Percentiles rank a stretch among this genome's conserved stretches.
These are phyloP conservation scores for Leccinellum rugosiceps DNA, from an alignment of 768 basidiomycete genomes.

Conservation along the genomic window DNA sequence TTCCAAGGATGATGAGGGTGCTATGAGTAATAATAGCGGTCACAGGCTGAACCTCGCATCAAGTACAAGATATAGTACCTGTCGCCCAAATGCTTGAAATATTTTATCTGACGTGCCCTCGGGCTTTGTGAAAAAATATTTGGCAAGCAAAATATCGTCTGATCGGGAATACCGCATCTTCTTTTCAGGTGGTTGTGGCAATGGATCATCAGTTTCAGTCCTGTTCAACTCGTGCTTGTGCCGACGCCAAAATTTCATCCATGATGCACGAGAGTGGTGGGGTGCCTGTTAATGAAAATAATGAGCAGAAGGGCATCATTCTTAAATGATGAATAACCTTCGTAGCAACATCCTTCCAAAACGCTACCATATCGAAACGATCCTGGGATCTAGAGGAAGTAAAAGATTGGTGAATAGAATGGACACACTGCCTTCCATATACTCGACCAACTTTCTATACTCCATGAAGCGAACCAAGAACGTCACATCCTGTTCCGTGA, in stretches of 20 bases:
- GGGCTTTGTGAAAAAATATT: conserved; percentile 66
- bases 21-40: conserved; percentile 36
- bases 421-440: not conserved
- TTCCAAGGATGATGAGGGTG: conserved; percentile 91
- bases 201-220: conserved; percentile 61
- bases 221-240: conserved; percentile 81
- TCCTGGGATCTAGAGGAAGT: conserved; percentile 46
- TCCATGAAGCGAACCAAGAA: conserved; percentile 77
- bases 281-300: conserved; percentile 54
- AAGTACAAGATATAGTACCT: conserved; percentile 40
- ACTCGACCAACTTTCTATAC: conserved; percentile 58
- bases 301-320: conserved; percentile 1
- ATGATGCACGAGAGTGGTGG: conserved; percentile 87
- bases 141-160: conserved; percentile 78
- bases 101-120: conserved; percentile 82
- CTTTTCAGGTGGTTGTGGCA: conserved; percentile 78
- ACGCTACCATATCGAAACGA: conserved; percentile 68
- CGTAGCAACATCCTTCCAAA: conserved; percentile 74
- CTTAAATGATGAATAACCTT: conserved; percentile 42
- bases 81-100: conserved; percentile 75
- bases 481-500: conserved; percentile 77
- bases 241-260: conserved; percentile 92
- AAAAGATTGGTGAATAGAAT: conserved; percentile 1
- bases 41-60: not conserved
- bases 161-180: conserved; percentile 81